A percentile compares a stretch with the other conserved stretches of the same genome.
Conservation (phyloP, 352 stramenopile genomes). For the Phytophthora melonis region DNA sequence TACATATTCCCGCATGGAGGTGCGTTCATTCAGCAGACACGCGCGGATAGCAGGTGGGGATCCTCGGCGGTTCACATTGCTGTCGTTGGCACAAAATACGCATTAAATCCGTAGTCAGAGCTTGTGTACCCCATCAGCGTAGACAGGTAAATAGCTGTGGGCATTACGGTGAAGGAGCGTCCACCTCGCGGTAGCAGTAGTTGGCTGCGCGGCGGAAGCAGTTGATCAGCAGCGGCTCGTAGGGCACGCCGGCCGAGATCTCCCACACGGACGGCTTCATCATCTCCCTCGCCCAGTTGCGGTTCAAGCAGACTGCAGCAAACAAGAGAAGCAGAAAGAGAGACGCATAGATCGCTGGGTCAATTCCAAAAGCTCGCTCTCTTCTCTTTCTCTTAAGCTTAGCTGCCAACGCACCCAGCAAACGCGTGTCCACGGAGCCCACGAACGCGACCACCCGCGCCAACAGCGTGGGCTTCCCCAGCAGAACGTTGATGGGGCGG, state of each 20-base stretch:
- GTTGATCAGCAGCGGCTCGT: constrained; percentile 79
- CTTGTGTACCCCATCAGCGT: not conserved
- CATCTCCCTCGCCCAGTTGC: constrained; percentile 80
- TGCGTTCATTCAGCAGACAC: constrained; percentile 85
- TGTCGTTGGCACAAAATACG: constrained; percentile 35
- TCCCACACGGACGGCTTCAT: constrained; percentile 88
- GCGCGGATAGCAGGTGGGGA: constrained; percentile 86
- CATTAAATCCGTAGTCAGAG: constrained; percentile 10
- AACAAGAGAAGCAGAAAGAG: constrained; percentile 7
- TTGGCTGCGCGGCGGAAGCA: constrained; percentile 87
- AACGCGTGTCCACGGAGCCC: constrained; percentile 60
- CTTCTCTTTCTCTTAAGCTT: constrained; percentile 14
- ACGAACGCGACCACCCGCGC: constrained; percentile 73
- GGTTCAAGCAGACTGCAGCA: constrained; percentile 71
- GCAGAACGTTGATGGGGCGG: constrained; percentile 50
- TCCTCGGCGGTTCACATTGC: constrained; percentile 88
- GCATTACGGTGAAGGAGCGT: constrained; percentile 86
- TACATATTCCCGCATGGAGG: constrained; percentile 89
- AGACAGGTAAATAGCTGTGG: constrained; percentile 3
- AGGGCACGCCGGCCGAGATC: constrained; percentile 78
- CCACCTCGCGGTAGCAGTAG: constrained; percentile 90
- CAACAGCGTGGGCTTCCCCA: constrained; percentile 64
- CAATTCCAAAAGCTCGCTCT: constrained; percentile 8
- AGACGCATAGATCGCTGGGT: constrained; percentile 15
- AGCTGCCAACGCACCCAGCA: constrained; percentile 51